Evolutionary conservation across 2,329 filamentous ascomycete genomes (phyloP), one percentile per base, ranked within the genome.

Genomic region (Calonectria leucothoes): DNA sequence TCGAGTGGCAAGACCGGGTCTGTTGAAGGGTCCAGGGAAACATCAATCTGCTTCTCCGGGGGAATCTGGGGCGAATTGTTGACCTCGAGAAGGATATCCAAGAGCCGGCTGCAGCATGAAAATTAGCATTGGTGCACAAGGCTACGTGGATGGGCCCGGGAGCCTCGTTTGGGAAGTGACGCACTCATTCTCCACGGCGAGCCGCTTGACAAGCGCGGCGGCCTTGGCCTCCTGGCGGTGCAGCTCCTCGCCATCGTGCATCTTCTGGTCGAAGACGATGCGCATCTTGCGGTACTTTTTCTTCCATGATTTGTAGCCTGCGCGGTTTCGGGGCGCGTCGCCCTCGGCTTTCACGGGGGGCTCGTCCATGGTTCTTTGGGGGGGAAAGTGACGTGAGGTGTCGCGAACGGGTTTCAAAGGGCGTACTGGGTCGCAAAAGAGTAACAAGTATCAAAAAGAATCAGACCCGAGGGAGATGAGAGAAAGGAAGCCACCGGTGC

Each of bases 251-350:
- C 95, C 94, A 77, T 95, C 92, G 71, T 93, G 91, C 91, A 96
- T 94, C 81, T 91, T 92, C 65, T 92, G 89, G 79, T 97, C 94
- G 82, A 97, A 97, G 33, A 89, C 88, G 82, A 93, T 89, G 85
- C 94, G 93, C 92, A 97, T 94, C 89, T 97, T 97, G 80, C 94
- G 93, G 84, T 97, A 99, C 88, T 99, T 99, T 87, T 98, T 98
- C 90, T 94, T 95, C 89, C 90, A 93, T 55, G 91, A 93, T 81
- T 91, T 93, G 84, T 93, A 91, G 87, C 89, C 80, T 85, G 87
- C 84, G 86, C 79, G 81, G 78, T 79, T 82, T 61, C 81, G 80
- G 63, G 89, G 70, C 83, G 81, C 79, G 88, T 87, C 71, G 55
- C 87, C 86, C 73, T 89, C 87, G 76, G 82, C 82, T 76, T 88